These are phyloP conservation scores for Coriaria nepalensis DNA, from an alignment of 306 rosid genomes.

Conservation along the genomic window DNA sequence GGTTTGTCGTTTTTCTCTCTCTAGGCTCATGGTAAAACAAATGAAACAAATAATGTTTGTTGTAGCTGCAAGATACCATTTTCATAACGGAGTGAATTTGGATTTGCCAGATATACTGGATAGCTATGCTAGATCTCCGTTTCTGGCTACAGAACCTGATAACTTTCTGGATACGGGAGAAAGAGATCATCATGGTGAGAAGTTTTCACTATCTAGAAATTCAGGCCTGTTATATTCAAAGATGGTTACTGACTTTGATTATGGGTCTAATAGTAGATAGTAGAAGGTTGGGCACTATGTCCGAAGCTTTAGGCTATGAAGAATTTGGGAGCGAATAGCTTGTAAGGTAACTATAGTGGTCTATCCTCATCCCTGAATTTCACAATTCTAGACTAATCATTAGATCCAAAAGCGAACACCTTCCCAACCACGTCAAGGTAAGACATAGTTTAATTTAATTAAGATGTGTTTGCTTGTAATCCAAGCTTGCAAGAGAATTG, in stretches of 20 bases:
- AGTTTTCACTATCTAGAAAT: slow-evolving; percentile 1
- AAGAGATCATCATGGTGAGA: slow-evolving; percentile 65
- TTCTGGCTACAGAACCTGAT: slow-evolving; percentile 48
- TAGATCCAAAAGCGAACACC: too few relatives aligned
- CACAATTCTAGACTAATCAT: too few relatives aligned
- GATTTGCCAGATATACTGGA: slow-evolving; percentile 59
- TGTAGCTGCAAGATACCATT: background rate
- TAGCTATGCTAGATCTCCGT: slow-evolving; percentile 64
- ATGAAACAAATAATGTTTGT: slow-evolving; percentile 2
- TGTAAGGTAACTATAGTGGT: slow-evolving; percentile 11
- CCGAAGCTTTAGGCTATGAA: slow-evolving; percentile 78
- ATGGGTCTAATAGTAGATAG: slow-evolving; percentile 30
- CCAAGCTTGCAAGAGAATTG: too few relatives aligned
- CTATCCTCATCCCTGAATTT: too few relatives aligned
- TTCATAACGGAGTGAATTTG: background rate
- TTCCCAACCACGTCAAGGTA: too few relatives aligned
- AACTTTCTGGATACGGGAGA: slow-evolving; percentile 44
- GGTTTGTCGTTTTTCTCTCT: slow-evolving; percentile 35
- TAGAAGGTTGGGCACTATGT: slow-evolving; percentile 63
- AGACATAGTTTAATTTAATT: too few relatives aligned
- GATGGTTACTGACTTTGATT: slow-evolving; percentile 14
- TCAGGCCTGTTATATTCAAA: slow-evolving; percentile 9
- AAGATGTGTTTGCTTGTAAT: too few relatives aligned
- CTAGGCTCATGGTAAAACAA: too few relatives aligned
- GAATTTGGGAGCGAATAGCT: slow-evolving; percentile 77